A percentile compares a stretch with the other conserved stretches of the same genome.
phyloP scores from a whole-genome alignment of 1,284 basidiomycete genomes.

The Quambalaria eucalypti region DNA sequence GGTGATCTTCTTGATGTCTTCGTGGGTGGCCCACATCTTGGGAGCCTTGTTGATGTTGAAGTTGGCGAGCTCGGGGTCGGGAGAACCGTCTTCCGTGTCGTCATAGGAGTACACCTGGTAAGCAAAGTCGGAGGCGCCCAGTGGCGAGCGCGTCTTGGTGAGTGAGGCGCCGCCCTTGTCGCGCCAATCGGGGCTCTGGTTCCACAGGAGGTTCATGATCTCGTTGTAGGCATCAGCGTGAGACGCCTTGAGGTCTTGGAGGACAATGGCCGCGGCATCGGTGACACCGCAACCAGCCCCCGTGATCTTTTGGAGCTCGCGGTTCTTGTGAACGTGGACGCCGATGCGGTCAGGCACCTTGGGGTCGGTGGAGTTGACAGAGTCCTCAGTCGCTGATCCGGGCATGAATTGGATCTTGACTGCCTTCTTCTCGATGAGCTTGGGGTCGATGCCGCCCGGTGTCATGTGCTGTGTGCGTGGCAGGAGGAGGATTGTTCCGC shows the following conservation, averaged over 20 bases:
- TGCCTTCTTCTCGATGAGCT: not conserved
- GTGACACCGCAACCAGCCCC: slow-evolving; percentile 14
- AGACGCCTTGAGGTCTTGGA: slow-evolving; percentile 22
- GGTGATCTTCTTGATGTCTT: slow-evolving; percentile 17
- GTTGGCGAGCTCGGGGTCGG: slow-evolving; percentile 14
- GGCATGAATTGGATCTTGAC: not conserved
- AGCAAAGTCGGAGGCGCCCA: slow-evolving; percentile 30
- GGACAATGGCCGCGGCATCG: slow-evolving; percentile 23
- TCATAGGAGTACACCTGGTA: slow-evolving; percentile 22
- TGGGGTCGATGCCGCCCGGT: not conserved
- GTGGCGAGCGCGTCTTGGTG: slow-evolving; percentile 19
- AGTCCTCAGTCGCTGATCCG: not conserved
- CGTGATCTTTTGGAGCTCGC: not conserved
- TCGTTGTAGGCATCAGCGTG: slow-evolving; percentile 23
- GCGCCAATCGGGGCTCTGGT: slow-evolving; percentile 13
- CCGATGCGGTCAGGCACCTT: not conserved
- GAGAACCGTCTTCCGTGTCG: slow-evolving; percentile 23
- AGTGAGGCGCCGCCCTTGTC: slow-evolving; percentile 17
- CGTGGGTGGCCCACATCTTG: slow-evolving; percentile 22
- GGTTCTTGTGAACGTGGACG: not conserved
- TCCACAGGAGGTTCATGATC: slow-evolving; percentile 23
- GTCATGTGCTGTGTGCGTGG: no score
- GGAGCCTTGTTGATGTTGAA: slow-evolving; percentile 28
- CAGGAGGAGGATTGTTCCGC: no score
- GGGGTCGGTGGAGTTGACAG: not conserved